Base-by-base conservation (phyloP, 768 basidiomycete species). In the Lentinula raphanica region DNA sequence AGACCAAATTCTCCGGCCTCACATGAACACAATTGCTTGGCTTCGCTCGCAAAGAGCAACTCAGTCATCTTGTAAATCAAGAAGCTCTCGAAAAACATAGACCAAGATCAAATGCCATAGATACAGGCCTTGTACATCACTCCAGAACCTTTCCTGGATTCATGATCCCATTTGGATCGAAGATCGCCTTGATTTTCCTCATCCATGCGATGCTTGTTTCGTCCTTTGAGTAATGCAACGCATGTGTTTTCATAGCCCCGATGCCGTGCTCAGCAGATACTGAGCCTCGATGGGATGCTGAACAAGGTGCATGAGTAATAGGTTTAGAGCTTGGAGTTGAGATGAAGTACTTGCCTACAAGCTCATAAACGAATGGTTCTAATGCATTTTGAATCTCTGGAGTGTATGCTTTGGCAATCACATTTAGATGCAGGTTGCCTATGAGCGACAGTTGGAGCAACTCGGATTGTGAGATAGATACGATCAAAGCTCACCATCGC, bases 201-300 rank as follows among this genome's bases (percentile, higher is more conserved):
- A 99, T 99, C 77, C 87, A 76, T 49, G 82, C 88, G 63, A 98
- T 88, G 67, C 88, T 92, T 23, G 84, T 80, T 7, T 79, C 75
- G 59, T 75, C 80, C 74, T 98, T 97, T 5, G 92, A 93, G 72
- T 97, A 98, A 38, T 80, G 80, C 21, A 98, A 82, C 15, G 92
- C 92, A 57, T 89, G 85, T 0, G 90, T 89, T 76, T 98, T 98
- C 90, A 93, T 93, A 0, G 87, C 81, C n/a, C 96, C 95, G 54
- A 99, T 86, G 5, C 96, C 96, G 69, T 99, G 96, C 68, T 99
- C 96, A 1, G 96, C 96, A 5, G 95, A 98, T 63, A 99, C 85
- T 0, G 96, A 98, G 7, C 96, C 96, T 51, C 85, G 82, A 67
- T 90, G 81, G 1, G 83, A 84, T 19, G 86, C 90, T 92, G 42